Conservation (phyloP, 352 stramenopile genomes). For the Globisporangium cederbergense region DNA sequence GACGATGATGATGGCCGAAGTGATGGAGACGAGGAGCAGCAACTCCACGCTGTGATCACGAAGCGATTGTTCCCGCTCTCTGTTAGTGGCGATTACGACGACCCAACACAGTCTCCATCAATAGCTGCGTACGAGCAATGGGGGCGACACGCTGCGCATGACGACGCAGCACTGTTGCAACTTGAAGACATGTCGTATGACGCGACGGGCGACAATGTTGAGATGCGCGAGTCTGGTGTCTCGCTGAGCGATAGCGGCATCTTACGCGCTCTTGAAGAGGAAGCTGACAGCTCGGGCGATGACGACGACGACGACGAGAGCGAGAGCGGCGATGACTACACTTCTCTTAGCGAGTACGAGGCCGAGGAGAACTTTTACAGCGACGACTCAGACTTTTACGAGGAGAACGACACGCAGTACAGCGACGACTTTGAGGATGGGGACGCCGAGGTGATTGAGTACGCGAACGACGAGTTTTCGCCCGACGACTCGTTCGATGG, state of each 20-base stretch:
- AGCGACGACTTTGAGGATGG: constrained; percentile 82
- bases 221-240: constrained; percentile 47
- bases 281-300: constrained; percentile 47
- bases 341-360: constrained; percentile 71
- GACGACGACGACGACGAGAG: constrained; percentile 32
- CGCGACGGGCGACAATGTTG: constrained; percentile 20
- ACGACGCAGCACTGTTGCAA: constrained; percentile 17
- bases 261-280: constrained; percentile 22
- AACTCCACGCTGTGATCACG: neutral
- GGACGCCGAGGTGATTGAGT: constrained; percentile 78
- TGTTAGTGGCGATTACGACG: constrained; percentile 7
- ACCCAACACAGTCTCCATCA: neutral
- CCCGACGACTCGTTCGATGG: constrained; percentile 24
- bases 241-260: constrained; percentile 21
- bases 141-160: constrained; percentile 17
- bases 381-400: constrained; percentile 72
- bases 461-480: constrained; percentile 63
- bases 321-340: constrained; percentile 39
- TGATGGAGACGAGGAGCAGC: neutral
- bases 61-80: constrained; percentile 15
- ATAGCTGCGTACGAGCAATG: constrained; percentile 19
- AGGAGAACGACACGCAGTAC: constrained; percentile 67
- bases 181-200: constrained; percentile 17
- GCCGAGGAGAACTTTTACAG: constrained; percentile 86
- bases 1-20: neutral